Percentiles rank a stretch among this genome's conserved stretches.
phyloP scores from a whole-genome alignment of 1,284 basidiomycete species.

The Vanrija sp. region DNA sequence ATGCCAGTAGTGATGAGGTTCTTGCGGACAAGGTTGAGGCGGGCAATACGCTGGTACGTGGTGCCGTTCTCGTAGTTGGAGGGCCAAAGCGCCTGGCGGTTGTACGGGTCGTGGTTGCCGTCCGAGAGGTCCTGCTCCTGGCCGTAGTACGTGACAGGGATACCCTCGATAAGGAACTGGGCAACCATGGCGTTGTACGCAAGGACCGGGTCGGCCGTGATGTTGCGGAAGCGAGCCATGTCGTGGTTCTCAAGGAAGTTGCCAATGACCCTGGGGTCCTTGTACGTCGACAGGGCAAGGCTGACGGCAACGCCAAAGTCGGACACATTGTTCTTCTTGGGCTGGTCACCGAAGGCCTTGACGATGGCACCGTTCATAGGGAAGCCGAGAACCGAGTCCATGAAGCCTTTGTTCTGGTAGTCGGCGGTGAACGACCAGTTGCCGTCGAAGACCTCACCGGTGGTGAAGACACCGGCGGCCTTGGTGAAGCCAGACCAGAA shows the following conservation, averaged over 20 bases:
- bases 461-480: constrained; percentile 72
- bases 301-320: constrained; percentile 59
- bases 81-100: constrained; percentile 73
- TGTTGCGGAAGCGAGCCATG: constrained; percentile 66
- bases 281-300: constrained; percentile 53
- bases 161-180: constrained; percentile 64
- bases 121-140: constrained; percentile 62
- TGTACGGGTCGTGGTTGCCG: constrained; percentile 62
- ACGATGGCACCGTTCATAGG: constrained; percentile 66
- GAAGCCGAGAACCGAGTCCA: constrained; percentile 53
- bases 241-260: constrained; percentile 85
- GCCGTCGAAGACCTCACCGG: constrained; percentile 69
- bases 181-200: constrained; percentile 62
- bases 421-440: constrained; percentile 51
- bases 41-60: constrained; percentile 60
- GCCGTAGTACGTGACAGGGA: constrained; percentile 68
- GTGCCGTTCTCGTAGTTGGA: constrained; percentile 54
- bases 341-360: constrained; percentile 58
- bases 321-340: constrained; percentile 56
- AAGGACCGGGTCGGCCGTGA: constrained; percentile 44
- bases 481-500: constrained; percentile 56
- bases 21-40: constrained; percentile 68
- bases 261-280: constrained; percentile 58
- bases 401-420: constrained; percentile 39
- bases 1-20: constrained; percentile 56